Evolutionary conservation across 2,329 filamentous ascomycete species (phyloP).

Genomic region (Venturia asperata): DNA sequence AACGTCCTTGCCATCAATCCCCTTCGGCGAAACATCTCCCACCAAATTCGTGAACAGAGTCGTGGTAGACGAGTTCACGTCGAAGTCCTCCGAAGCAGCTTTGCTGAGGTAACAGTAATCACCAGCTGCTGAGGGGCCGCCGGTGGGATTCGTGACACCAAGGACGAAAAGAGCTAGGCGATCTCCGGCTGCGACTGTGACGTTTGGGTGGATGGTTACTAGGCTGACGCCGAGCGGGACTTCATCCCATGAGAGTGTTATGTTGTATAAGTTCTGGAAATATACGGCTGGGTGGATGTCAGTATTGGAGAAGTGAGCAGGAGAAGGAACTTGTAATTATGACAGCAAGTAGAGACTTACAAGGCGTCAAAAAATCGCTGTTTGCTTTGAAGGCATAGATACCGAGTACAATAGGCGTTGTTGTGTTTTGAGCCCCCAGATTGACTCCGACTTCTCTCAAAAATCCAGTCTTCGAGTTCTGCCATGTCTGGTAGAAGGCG

Average conservation of each 20-base stretch:
- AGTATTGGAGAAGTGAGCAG: too few relatives aligned
- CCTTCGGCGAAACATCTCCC: constrained; percentile 14
- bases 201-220: constrained; percentile 12
- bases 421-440: constrained; percentile 14
- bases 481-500: constrained; percentile 16
- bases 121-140: constrained; percentile 2
- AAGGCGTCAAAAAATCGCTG: constrained; percentile 15
- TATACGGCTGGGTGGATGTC: background rate
- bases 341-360: background rate
- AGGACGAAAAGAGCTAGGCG: constrained; percentile 8
- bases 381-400: constrained; percentile 10
- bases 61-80: background rate
- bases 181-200: constrained; percentile 11
- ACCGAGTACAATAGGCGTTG: constrained; percentile 7
- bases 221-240: constrained; percentile 12
- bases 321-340: background rate
- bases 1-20: background rate
- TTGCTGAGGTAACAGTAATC: constrained; percentile 16
- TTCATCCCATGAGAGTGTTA: constrained; percentile 12
- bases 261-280: constrained; percentile 12
- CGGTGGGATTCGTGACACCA: background rate
- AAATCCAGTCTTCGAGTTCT: constrained; percentile 1
- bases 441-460: constrained; percentile 14
- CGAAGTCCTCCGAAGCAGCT: background rate
- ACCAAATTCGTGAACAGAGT: constrained; percentile 13